Evolutionary conservation across 2,329 filamentous ascomycete species (phyloP).

Genomic region (Chaetomiaceae sp.): DNA sequence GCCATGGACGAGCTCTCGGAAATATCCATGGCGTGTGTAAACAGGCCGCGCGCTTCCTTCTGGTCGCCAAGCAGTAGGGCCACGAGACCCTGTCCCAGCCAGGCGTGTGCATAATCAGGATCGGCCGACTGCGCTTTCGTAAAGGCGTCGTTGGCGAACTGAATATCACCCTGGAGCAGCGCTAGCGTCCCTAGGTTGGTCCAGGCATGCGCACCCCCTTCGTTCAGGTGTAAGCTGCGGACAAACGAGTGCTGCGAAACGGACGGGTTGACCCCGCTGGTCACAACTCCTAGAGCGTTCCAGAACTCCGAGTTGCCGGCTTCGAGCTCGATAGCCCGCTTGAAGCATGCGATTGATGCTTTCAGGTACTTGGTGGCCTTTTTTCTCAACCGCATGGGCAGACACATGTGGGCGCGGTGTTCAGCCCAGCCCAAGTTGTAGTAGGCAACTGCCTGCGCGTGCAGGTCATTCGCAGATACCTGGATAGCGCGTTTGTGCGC

Average conservation of each 20-base stretch:
- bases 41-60: slow-evolving; percentile 76
- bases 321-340: slow-evolving; percentile 91
- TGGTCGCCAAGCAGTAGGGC: slow-evolving; percentile 70
- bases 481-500: slow-evolving; percentile 83
- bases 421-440: slow-evolving; percentile 97
- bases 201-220: slow-evolving; percentile 80
- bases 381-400: slow-evolving; percentile 50
- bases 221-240: slow-evolving; percentile 86
- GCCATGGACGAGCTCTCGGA: slow-evolving; percentile 70
- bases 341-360: slow-evolving; percentile 84
- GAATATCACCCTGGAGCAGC: slow-evolving; percentile 73
- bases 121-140: slow-evolving; percentile 89
- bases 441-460: slow-evolving; percentile 92
- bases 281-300: slow-evolving; percentile 91
- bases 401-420: slow-evolving; percentile 69
- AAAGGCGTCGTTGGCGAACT: slow-evolving; percentile 87
- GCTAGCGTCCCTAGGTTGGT: slow-evolving; percentile 87
- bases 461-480: slow-evolving; percentile 65
- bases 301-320: slow-evolving; percentile 93
- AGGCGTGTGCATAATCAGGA: slow-evolving; percentile 87
- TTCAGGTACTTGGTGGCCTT: slow-evolving; percentile 67
- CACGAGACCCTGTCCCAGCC: slow-evolving; percentile 87
- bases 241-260: slow-evolving; percentile 93
- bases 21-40: slow-evolving; percentile 93
- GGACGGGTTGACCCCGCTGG: slow-evolving; percentile 76